Percentiles rank a stretch among this genome's conserved stretches.
These are phyloP conservation scores for Yamadazyma atlantica DNA, from an alignment of 1,139 yeast genomes.

Conservation along the genomic window DNA sequence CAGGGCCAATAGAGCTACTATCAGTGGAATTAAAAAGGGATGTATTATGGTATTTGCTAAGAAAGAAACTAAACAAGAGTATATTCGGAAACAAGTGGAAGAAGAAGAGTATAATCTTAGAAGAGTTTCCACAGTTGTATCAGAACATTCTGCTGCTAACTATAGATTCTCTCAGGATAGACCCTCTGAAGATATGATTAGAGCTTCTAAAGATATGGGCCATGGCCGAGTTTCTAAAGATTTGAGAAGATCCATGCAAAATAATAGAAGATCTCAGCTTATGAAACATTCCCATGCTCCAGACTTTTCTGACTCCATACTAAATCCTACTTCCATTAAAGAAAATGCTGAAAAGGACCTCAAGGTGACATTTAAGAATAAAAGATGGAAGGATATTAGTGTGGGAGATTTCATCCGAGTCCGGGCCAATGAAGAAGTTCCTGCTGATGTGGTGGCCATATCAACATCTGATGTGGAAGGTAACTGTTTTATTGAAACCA, in stretches of 20 bases:
- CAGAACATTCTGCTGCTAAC: constrained; percentile 24
- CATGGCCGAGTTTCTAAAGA: constrained; percentile 2
- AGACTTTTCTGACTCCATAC: constrained; percentile 23
- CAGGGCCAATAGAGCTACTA: constrained; percentile 16
- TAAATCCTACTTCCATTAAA: constrained; percentile 27
- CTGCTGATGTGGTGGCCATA: constrained; percentile 82
- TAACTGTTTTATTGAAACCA: constrained; percentile 90
- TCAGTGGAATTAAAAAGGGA: constrained; percentile 23
- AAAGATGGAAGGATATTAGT: constrained; percentile 82
- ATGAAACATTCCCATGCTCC: constrained; percentile 12
- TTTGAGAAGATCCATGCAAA: constrained; percentile 12
- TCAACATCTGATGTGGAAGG: constrained; percentile 89
- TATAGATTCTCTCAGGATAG: background rate
- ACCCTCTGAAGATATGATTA: background rate
- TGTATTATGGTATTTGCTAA: constrained; percentile 30
- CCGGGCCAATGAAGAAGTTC: constrained; percentile 85
- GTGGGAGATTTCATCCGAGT: constrained; percentile 90
- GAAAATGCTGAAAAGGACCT: constrained; percentile 18
- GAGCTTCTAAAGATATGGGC: constrained; percentile 6
- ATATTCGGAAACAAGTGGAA: constrained; percentile 24
- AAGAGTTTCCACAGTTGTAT: constrained; percentile 41
- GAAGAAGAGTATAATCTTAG: constrained; percentile 32
- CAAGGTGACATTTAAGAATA: constrained; percentile 50
- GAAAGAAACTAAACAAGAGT: constrained; percentile 27
- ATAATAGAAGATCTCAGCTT: constrained; percentile 8